phyloP scores from a whole-genome alignment of 2,329 filamentous ascomycete species.

The Colletotrichum sp. region DNA sequence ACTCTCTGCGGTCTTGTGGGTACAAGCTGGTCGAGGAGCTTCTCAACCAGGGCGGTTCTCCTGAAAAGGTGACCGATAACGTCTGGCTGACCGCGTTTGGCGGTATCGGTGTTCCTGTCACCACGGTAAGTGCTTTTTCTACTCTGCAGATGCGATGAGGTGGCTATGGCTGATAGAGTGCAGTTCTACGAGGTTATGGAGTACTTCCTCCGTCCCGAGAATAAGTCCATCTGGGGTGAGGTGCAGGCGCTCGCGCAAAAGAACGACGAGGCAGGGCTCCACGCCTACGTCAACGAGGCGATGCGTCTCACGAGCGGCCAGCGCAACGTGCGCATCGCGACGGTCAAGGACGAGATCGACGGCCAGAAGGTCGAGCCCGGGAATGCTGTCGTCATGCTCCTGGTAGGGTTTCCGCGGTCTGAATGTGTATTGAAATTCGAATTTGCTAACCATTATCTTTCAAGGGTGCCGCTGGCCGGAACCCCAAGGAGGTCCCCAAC shows the following conservation, averaged over 20 bases:
- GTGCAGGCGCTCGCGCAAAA: slow-evolving; percentile 43
- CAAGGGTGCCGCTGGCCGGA: slow-evolving; percentile 37
- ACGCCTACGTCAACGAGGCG: slow-evolving; percentile 44
- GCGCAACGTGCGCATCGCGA: slow-evolving; percentile 40
- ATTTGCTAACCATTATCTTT: too few species aligned
- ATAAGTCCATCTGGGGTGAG: slow-evolving; percentile 44
- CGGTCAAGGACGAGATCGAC: slow-evolving; percentile 32
- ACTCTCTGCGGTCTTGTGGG: slow-evolving; percentile 41
- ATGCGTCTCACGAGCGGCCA: slow-evolving; percentile 44
- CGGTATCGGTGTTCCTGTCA: slow-evolving; percentile 43
- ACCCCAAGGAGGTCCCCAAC: slow-evolving; percentile 39
- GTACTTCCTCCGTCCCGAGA: slow-evolving; percentile 46
- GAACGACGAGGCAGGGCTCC: slow-evolving; percentile 36
- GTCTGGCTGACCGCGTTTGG: slow-evolving; percentile 45
- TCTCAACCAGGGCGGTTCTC: slow-evolving; percentile 33
- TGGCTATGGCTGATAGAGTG: background rate
- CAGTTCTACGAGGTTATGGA: slow-evolving; percentile 50
- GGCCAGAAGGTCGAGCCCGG: slow-evolving; percentile 26
- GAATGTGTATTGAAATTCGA: rapidly evolving
- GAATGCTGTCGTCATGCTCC: slow-evolving; percentile 42
- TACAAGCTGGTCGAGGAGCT: slow-evolving; percentile 42
- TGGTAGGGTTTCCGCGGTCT: slow-evolving; percentile 29
- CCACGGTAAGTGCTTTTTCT: slow-evolving; percentile 32
- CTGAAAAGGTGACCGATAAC: slow-evolving; percentile 38
- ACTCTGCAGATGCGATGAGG: background rate